Evolutionary conservation across 352 stramenopile species (phyloP), one percentile per base, ranked within the genome.

Genomic region (Pythium biforme): DNA sequence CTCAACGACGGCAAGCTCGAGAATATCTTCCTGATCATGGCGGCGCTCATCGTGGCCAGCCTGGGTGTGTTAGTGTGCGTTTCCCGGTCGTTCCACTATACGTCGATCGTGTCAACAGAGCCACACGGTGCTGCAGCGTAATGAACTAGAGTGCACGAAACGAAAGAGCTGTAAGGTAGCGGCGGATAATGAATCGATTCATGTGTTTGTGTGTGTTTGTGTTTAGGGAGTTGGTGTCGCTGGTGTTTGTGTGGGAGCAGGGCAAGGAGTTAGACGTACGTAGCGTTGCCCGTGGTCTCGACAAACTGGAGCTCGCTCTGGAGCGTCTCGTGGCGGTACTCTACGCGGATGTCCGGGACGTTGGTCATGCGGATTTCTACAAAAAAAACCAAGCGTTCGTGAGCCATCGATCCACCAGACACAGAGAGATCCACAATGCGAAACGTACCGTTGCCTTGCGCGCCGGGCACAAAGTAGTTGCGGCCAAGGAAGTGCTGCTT

Each of bases 401-500:
- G 4, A 33, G 29, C 9, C 29, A 9, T 9, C 29, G 29, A 4
- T 9, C 29, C 20, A 55, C 25, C 14, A 39, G 20, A 27, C 4
- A 34, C n/a, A 45, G 5, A 40, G 12, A 39, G 11, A 51, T 2
- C 31, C 15, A 64, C 5, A 26, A 31, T 45, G 40, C 11, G 2
- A 17, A 48, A 74, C 81, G 54, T 45, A 93, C 84, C 84, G 68
- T 94, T 94, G 72, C 85, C 85, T 11, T 83, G 73, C 4, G 85
- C 80, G 11, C 83, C 82, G 14, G 80, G 74, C 8, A 90, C 59
- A 23, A 75, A 74, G 69, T 98, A 99, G 69, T 97, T 83, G 45
- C 89, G 86, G 22, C 97, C 97, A 31, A 99, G 76, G 73, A 97
- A 99, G 75, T 99, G 92, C 60, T 94, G 66, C 83, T 99, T 99